A percentile compares a stretch with the other conserved stretches of the same genome.
Conservation (phyloP, 1,284 basidiomycete genomes). For the Marasmius fiardii region DNA sequence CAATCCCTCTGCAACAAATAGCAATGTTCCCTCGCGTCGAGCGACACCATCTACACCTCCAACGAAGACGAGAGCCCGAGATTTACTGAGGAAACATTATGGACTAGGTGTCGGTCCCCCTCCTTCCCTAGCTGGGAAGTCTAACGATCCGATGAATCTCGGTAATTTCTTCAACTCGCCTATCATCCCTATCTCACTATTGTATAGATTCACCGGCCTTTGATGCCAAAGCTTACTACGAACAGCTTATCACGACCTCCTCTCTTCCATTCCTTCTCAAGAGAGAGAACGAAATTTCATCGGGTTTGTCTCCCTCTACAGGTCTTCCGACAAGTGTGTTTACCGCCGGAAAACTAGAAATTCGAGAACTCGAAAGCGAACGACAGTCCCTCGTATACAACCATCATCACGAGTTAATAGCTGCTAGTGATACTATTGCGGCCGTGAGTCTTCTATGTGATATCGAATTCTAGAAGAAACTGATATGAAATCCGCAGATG, state of each 20-base stretch:
- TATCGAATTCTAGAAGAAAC: background rate
- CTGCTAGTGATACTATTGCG: constrained; percentile 87
- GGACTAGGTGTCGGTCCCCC: constrained; percentile 73
- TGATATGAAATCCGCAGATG: constrained; percentile 50
- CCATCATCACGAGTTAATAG: constrained; percentile 91
- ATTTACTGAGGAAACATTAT: constrained; percentile 80
- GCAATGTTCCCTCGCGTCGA: constrained; percentile 18
- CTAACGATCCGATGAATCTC: constrained; percentile 74
- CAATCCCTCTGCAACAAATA: constrained; percentile 5
- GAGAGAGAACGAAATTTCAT: constrained; percentile 73
- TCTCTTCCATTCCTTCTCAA: constrained; percentile 70
- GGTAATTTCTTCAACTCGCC: constrained; percentile 36
- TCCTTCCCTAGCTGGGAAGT: constrained; percentile 48
- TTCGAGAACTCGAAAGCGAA: constrained; percentile 84
- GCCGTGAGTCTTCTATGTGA: constrained; percentile 46
- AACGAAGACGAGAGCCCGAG: constrained; percentile 61
- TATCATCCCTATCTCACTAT: background rate
- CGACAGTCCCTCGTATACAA: constrained; percentile 91
- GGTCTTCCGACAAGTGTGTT: no score
- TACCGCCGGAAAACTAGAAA: constrained; percentile 67
- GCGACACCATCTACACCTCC: constrained; percentile 28
- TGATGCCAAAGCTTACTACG: constrained; percentile 78
- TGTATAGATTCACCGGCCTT: constrained; percentile 74
- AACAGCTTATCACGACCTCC: constrained; percentile 79
- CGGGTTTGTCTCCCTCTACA: constrained; percentile 38